Conservation (phyloP, 768 basidiomycete species). For the Scleroderma citrinum region DNA sequence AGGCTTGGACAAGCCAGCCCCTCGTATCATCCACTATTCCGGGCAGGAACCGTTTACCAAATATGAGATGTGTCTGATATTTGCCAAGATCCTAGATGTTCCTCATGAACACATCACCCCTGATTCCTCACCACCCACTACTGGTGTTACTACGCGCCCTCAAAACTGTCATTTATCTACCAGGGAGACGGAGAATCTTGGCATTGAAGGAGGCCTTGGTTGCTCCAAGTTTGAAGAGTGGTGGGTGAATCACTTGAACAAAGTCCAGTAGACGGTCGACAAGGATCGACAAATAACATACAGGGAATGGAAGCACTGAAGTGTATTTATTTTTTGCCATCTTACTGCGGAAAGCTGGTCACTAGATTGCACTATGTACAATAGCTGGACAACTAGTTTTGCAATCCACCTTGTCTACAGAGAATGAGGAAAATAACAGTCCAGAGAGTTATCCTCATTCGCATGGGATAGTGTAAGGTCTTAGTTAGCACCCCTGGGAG, state of each 20-base stretch:
- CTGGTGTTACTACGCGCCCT: conserved; percentile 68
- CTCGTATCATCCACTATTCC: conserved; percentile 82
- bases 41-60: conserved; percentile 81
- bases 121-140: conserved; percentile 55
- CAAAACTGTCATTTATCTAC: conserved; percentile 76
- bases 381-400: no score
- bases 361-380: no score
- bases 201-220: conserved; percentile 48
- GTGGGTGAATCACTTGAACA: conserved; percentile 56
- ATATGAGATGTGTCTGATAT: conserved; percentile 84
- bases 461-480: no score
- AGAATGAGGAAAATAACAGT: no score
- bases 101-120: conserved; percentile 73
- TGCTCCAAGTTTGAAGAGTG: conserved; percentile 75
- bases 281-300: no score
- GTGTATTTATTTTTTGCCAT: no score
- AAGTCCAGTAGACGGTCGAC: background rate
- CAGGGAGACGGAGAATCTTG: conserved; percentile 62
- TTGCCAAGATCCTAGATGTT: conserved; percentile 62
- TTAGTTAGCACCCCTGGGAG: no score
- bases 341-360: no score
- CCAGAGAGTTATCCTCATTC: no score
- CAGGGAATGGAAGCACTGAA: no score
- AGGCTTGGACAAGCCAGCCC: conserved; percentile 42
- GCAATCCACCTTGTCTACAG: no score